Evolutionary conservation across 2,329 filamentous ascomycete genomes (phyloP), one percentile per base, ranked within the genome.

Genomic region (Botrytis deweyae): DNA sequence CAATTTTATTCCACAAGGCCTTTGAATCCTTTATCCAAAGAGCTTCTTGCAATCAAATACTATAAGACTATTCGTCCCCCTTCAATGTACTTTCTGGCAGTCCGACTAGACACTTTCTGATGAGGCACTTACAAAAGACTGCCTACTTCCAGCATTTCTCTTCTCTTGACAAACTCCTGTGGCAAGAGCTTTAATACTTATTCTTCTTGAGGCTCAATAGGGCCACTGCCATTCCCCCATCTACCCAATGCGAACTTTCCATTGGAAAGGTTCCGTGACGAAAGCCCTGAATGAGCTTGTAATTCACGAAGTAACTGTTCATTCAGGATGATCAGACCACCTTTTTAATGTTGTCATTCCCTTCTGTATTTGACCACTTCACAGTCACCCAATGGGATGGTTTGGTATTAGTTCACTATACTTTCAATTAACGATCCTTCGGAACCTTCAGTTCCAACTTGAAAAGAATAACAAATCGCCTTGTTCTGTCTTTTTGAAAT

Each of bases 351-450:
- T 55, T 4, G 1, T n/a, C 33, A 33, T 55, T n/a, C 12, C 25
- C n/a, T 55, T 52, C 22, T 14, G 22, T 55, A 8, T 6, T 29
- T 55, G n/a, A 55, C 52, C 29, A 1, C 52, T 29, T 55, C 29
- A 14, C 14, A 0, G 7, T 29, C 9, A 8, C n/a, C 14, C n/a
- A 18, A 18, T 12, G 4, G 14, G 5, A 29, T 9, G 0, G 8
- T 55, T 29, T 16, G n/a, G 3, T 55, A 8, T 55, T 5, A 8
- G 12, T n/a, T n/a, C 12, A n/a, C 12, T n/a, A n/a, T 25, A 14
- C 8, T 14, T 55, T 55, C 12, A 16, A 55, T 3, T 10, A 42
- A 42, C 3, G 61, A 61, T 61, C 33, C 62, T 22, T 44, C 12
- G 1, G 6, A 36, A 61, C 6, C 7, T 38, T 36, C 9, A 2